A percentile compares a stretch with the other conserved stretches of the same genome.
Conservation (phyloP, 495 filamentous ascomycete species). For the Cercophora newfieldiana region DNA sequence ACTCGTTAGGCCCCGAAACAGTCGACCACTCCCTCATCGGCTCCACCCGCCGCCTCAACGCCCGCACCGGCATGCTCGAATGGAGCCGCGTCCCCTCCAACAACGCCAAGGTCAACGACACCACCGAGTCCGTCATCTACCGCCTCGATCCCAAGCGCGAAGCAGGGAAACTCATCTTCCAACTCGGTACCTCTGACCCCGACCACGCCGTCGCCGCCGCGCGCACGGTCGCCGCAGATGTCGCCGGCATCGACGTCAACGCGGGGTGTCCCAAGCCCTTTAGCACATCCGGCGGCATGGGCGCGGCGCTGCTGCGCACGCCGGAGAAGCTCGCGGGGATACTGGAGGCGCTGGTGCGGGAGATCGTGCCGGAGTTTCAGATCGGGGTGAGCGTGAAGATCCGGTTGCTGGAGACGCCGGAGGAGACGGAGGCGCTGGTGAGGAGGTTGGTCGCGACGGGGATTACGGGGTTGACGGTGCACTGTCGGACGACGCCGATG, state of each 20-base stretch:
- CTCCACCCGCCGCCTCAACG: conserved; percentile 71
- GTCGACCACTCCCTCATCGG: conserved; percentile 90
- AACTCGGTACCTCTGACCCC: conserved; percentile 83
- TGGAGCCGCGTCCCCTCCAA: conserved; percentile 76
- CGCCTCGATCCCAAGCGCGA: conserved; percentile 77
- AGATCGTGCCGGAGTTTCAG: conserved; percentile 71
- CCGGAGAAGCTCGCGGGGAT: conserved; percentile 83
- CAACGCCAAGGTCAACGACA: conserved; percentile 45
- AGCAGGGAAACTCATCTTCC: conserved; percentile 73
- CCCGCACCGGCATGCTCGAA: conserved; percentile 73
- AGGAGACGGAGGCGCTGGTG: conserved; percentile 72
- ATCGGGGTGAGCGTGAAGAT: conserved; percentile 97
- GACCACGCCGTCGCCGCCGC: conserved; percentile 80
- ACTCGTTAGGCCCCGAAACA: conserved; percentile 76
- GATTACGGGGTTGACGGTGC: conserved; percentile 87
- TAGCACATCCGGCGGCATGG: conserved; percentile 88
- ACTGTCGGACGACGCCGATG: conserved; percentile 96
- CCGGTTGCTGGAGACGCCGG: conserved; percentile 73
- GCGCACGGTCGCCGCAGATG: conserved; percentile 77
- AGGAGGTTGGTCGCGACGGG: conserved; percentile 74
- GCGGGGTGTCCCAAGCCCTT: conserved; percentile 97
- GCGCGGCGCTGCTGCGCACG: conserved; percentile 79
- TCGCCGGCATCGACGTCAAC: conserved; percentile 94
- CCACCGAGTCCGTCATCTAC: conserved; percentile 73
- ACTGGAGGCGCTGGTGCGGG: conserved; percentile 72